Percentiles rank a stretch among this genome's conserved stretches.
Conservation (phyloP, 352 stramenopile species). For the Pythium phragmiticola region DNA sequence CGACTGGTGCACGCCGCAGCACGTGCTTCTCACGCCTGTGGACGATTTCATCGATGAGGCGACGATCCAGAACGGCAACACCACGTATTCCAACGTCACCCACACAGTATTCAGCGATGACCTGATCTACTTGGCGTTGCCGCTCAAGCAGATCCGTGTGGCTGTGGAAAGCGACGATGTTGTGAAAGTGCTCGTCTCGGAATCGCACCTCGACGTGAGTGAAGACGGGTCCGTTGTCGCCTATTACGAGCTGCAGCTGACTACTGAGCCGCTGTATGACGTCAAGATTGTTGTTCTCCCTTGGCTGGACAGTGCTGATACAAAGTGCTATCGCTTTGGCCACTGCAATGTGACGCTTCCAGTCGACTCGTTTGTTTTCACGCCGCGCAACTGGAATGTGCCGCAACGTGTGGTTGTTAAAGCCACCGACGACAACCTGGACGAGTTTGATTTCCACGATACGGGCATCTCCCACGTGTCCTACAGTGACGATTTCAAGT, state of each 20-base stretch:
- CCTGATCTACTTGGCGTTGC: slow-evolving; percentile 50
- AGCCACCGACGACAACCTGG: slow-evolving; percentile 63
- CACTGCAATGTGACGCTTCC: slow-evolving; percentile 72
- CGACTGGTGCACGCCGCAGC: slow-evolving; percentile 69
- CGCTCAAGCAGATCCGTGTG: slow-evolving; percentile 39
- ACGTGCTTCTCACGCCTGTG: slow-evolving; percentile 43
- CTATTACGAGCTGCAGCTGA: slow-evolving; percentile 51
- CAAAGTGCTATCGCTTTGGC: slow-evolving; percentile 68
- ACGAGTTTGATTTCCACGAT: slow-evolving; percentile 61
- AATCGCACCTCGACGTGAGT: slow-evolving; percentile 48
- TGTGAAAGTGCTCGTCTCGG: slow-evolving; percentile 56
- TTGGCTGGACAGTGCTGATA: slow-evolving; percentile 60
- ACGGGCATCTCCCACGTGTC: slow-evolving; percentile 71
- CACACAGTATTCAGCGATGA: slow-evolving; percentile 69
- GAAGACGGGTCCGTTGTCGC: slow-evolving; percentile 47
- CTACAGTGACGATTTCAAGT: slow-evolving; percentile 69
- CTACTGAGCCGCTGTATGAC: slow-evolving; percentile 56
- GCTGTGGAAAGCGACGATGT: slow-evolving; percentile 64
- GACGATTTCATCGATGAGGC: slow-evolving; percentile 66
- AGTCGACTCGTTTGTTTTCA: slow-evolving; percentile 54
- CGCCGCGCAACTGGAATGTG: slow-evolving; percentile 60
- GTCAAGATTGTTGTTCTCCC: slow-evolving; percentile 65
- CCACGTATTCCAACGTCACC: slow-evolving; percentile 61
- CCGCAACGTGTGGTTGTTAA: slow-evolving; percentile 49
- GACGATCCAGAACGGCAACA: slow-evolving; percentile 36